phyloP scores from a whole-genome alignment of 495 filamentous ascomycete genomes.

The Aspergillus egyptiacus region DNA sequence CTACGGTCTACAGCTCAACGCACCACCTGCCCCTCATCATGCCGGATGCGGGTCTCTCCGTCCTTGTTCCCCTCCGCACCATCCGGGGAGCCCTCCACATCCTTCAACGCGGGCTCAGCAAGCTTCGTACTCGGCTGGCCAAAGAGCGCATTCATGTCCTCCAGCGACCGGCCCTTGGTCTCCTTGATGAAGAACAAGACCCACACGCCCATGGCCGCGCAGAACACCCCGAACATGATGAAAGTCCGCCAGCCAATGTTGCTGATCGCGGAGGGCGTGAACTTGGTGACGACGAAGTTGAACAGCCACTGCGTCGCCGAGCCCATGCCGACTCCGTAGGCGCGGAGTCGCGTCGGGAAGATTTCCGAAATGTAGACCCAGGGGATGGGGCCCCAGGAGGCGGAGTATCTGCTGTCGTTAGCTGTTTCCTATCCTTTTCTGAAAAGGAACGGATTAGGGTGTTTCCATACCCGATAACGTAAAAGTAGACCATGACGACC shows the following conservation, averaged over 20 bases:
- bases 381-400: conserved; percentile 39
- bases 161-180: conserved; percentile 59
- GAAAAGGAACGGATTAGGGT: conserved; percentile 58
- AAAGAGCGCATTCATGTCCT: conserved; percentile 58
- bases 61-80: too few relatives aligned
- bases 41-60: too few relatives aligned
- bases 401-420: conserved; percentile 31
- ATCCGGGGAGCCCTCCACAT: too few relatives aligned
- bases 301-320: conserved; percentile 20
- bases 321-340: conserved; percentile 19
- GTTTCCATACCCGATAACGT: conserved; percentile 48
- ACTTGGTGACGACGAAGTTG: conserved; percentile 14
- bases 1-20: too few relatives aligned
- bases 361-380: conserved; percentile 49
- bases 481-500: conserved; percentile 2
- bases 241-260: conserved; percentile 41
- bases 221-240: conserved; percentile 60
- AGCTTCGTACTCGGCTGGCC: not conserved
- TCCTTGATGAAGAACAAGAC: conserved; percentile 59
- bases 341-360: conserved; percentile 18
- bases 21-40: too few relatives aligned
- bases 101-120: not conserved
- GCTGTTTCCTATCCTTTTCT: not conserved
- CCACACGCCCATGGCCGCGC: conserved; percentile 50
- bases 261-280: conserved; percentile 13